A percentile compares a stretch with the other conserved stretches of the same genome.
phyloP scores from a whole-genome alignment of 306 rosid species.

The Macrotyloma uniflorum region DNA sequence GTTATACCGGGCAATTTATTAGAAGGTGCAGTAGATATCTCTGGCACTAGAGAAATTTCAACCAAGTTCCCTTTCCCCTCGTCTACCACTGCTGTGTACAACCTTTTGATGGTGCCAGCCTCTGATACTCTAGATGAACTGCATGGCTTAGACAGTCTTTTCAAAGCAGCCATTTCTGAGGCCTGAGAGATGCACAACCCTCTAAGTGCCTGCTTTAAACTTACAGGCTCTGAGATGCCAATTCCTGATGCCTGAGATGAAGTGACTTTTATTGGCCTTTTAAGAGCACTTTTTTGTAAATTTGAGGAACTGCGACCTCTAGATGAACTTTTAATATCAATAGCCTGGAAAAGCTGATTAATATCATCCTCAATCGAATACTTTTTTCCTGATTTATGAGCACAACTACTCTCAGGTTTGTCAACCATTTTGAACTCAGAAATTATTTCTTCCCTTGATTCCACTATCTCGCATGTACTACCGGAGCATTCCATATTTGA shows the following conservation, averaged over 20 bases:
- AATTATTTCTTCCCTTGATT: constrained; percentile 63
- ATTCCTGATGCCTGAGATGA: constrained; percentile 79
- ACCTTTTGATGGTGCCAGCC: constrained; percentile 83
- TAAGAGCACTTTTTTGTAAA: constrained; percentile 80
- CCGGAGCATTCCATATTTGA: constrained; percentile 58
- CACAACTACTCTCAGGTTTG: constrained; percentile 56
- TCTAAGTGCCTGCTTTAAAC: constrained; percentile 98
- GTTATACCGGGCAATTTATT: constrained; percentile 48
- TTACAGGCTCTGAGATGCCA: constrained; percentile 90
- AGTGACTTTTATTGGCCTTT: constrained; percentile 83
- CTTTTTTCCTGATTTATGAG: constrained; percentile 53
- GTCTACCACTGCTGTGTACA: constrained; percentile 76
- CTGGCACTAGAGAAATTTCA: constrained; percentile 84
- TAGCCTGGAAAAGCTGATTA: constrained; percentile 84
- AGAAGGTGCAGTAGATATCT: constrained; percentile 47
- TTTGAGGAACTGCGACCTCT: constrained; percentile 54
- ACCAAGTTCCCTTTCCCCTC: constrained; percentile 72
- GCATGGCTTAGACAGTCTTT: constrained; percentile 74
- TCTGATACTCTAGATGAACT: constrained; percentile 79
- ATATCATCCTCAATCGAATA: constrained; percentile 92
- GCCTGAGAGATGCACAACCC: constrained; percentile 98
- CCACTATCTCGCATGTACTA: constrained; percentile 77
- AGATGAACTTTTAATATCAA: constrained; percentile 65
- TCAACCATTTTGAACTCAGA: constrained; percentile 49
- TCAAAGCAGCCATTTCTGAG: constrained; percentile 97